Evolutionary conservation across 305 asterid species (phyloP), one percentile per base, ranked within the genome.

Genomic region (Solanum hybrid): DNA sequence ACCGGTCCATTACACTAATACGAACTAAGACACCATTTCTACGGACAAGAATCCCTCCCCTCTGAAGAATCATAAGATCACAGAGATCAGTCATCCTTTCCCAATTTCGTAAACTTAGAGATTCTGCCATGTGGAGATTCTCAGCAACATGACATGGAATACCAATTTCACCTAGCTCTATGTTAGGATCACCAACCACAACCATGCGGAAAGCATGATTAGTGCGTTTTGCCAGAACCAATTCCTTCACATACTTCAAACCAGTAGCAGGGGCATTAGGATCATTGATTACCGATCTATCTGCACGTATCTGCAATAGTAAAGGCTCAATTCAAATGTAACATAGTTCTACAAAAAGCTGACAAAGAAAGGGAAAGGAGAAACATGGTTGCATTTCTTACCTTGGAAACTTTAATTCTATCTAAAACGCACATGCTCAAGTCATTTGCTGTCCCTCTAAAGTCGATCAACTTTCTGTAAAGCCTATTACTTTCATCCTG

Each of bases 111-210:
- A 66, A 38, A 76, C 94, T 94, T 72, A 98, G 85, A 82, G 92
- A 91, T 90, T 97, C 99, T 1, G 95, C 79, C 38, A 98, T 91
- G 34, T 90, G 94, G 79, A 98, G 90, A 77, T 93, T 93, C 89
- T 95, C 95, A 2, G 99, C 99, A 87, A 96, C 89, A 86, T 92
- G 96, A 71, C 91, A 71, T 2, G 99, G 99, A 73, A 98, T 75
- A 14, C 99, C 99, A 90, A 98, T 94, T 93, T 98, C 99, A 60
- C 91, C 92, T 34, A 97, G 94, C 85, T 91, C 93, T 60, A 98
- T n/a, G 86, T 90, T 89, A 2, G 99, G 98, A 91, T 98, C 99
- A 10, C 99, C 99, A 37, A 98, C 99, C 20, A 96, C 98, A 20
- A 98, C 99, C 97, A 94, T 92, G 31, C 99, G 98, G 90, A 98